Base-by-base conservation (phyloP, 495 filamentous ascomycete species). In the Aspergillus bridgeri region DNA sequence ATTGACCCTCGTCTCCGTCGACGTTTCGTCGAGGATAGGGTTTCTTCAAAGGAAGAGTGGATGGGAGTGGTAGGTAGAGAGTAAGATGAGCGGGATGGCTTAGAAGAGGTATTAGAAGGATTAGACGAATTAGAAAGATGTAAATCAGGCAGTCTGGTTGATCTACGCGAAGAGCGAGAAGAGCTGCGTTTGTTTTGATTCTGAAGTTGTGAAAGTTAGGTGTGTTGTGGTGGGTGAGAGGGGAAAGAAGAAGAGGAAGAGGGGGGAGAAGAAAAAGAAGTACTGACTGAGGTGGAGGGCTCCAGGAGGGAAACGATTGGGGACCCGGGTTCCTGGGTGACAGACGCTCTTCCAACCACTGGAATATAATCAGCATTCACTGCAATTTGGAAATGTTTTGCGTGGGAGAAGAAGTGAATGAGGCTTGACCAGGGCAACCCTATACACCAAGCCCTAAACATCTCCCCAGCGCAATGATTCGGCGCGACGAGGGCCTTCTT, bases 11-110 rank as follows among this genome's bases (percentile, higher is more conserved):
- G 63, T n/a, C 61, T 69, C 42, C 58, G 64, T 42, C 63, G 65
- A 21, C 69, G 69, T 44, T 72, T 69, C 33, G 64, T 52, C 19
- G 61, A 62, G n/a, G 61, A 60, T n/a, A 65, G 20, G 27, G 62
- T 38, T 8, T 69, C 64, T 42, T 69, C 67, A 51, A 69, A 69
- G 5, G 64, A 57, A 1, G 67, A 55, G 18, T 58, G 57, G 17
- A 66, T 52, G 19, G 67, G 64, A 7, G 67, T 65, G 21, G 64
- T 54, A 18, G 67, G 62, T 3, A 69, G 51, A 56, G 66, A 69
- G 38, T 61, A 64, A 22, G 66, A 62, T 2, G 61, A 59, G 25
- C 61, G 61, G 42, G 66, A 61, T 19, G 56, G 53, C 17, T 58
- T 58, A 9, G 51, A 54, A 3, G 33, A 38, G 54, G 66, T 66